Base-by-base conservation (phyloP, 148 eudicot genomes). In the Dianthus caryophyllus region DNA sequence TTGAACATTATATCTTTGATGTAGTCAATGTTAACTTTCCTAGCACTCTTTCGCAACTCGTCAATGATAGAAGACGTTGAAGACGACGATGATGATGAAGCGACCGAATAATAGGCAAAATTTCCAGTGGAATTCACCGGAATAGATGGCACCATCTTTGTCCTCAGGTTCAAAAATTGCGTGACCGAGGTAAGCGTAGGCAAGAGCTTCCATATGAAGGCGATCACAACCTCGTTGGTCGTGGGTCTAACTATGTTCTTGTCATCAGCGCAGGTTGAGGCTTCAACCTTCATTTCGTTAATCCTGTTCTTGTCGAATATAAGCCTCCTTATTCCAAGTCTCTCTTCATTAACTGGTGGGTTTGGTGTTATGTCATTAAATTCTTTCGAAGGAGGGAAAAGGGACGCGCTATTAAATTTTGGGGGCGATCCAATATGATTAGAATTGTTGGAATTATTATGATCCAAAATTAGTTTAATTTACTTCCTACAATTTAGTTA, bases 141-240 rank as follows among this genome's bases (percentile, higher is more conserved):
- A 5, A 33, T 8, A 6, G 44, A 46, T 18, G 64, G 64, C 15
- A 0, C 43, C 24, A 33, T 60, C 46, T 25, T 60, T 33, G 33
- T 60, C 64, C 64, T 60, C 7, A 60, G n/a, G 64, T 60, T 60
- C 25, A 60, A 44, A 1, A 33, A 14, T 60, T 60, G 64, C n/a
- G 1, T 41, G 9, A 2, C 43, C 33, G 64, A 60, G 2, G 12
- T 33, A 17, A 0, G n/a, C n/a, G n/a, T 30, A n/a, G 64, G 64
- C 46, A 20, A 33, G 46, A 31, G 44, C 64, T 60, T 60, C 0
- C 14, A n/a, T 0, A 60, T 7, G 16, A 60, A 33, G 43, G 62
- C 62, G 21, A 13, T 58, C 16, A 58, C 62, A 21, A 31, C 62
- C 62, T 58, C 43, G 0, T 15, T 9, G 21, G 22, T 30, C 15